Evolutionary conservation across 1,284 basidiomycete species (phyloP).

Genomic region (Rhodotorula sp.): DNA sequence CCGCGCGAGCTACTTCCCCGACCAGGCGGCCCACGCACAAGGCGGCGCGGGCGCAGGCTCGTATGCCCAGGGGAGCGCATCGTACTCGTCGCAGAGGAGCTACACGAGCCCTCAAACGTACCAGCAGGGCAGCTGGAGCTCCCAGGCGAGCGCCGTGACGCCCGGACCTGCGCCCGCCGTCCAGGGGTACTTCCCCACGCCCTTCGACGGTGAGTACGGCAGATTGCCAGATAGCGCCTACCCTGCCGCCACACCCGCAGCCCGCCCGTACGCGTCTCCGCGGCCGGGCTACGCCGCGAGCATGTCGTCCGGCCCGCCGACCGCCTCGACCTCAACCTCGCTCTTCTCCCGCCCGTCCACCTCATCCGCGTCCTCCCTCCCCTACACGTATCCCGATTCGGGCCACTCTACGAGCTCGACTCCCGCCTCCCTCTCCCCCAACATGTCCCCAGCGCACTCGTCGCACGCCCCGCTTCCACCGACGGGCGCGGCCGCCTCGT

Average conservation of each 20-base stretch:
- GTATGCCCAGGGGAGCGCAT: background rate
- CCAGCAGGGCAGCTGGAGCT: background rate
- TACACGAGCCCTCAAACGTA: slow-evolving; percentile 7
- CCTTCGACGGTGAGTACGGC: background rate
- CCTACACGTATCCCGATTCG: slow-evolving; percentile 19
- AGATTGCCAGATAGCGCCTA: background rate
- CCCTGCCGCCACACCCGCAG: background rate
- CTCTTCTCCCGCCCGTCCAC: slow-evolving; percentile 29
- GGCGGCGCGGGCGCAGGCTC: background rate
- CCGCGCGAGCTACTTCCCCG: background rate
- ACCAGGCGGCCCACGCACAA: background rate
- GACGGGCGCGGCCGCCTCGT: background rate
- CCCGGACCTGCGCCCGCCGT: background rate
- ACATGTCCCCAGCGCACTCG: background rate
- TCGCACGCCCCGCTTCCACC: background rate
- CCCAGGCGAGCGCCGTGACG: background rate
- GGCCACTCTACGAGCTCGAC: slow-evolving; percentile 3
- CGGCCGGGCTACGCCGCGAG: slow-evolving; percentile 25
- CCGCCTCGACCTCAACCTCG: slow-evolving; percentile 25
- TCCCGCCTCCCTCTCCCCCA: background rate
- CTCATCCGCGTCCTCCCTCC: slow-evolving; percentile 26
- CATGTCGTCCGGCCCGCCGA: slow-evolving; percentile 28
- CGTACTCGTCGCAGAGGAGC: background rate
- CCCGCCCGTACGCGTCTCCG: slow-evolving; percentile 6
- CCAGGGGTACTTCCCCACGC: slow-evolving; percentile 2